Percentiles rank a stretch among this genome's conserved stretches.
Evolutionary conservation across 352 stramenopile genomes (phyloP).

Genomic region (Sclerospora graminicola): DNA sequence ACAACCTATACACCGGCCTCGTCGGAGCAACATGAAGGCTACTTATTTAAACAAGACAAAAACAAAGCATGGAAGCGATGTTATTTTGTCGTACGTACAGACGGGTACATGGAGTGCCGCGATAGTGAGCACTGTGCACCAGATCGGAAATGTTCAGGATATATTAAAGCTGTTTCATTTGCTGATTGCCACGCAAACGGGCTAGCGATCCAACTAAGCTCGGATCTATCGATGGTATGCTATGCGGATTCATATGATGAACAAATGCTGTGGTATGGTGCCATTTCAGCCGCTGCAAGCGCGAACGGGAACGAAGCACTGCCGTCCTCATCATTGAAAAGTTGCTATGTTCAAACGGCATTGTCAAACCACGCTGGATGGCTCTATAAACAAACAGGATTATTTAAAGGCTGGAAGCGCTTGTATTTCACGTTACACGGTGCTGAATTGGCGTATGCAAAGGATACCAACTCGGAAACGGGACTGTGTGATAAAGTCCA

Average conservation of each 20-base stretch:
- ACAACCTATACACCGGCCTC: conserved; percentile 62
- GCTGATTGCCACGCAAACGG: conserved; percentile 60
- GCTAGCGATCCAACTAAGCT: conserved; percentile 58
- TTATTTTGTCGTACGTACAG: conserved; percentile 55
- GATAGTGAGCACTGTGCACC: conserved; percentile 29
- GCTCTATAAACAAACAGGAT: conserved; percentile 61
- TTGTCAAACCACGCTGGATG: too few relatives aligned
- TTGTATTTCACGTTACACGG: conserved; percentile 77
- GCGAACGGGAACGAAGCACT: conserved; percentile 36
- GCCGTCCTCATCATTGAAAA: conserved; percentile 44
- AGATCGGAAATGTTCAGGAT: conserved; percentile 47
- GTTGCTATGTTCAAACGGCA: conserved; percentile 66
- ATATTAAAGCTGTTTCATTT: conserved; percentile 58
- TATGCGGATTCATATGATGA: conserved; percentile 77
- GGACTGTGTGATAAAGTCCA: conserved; percentile 47
- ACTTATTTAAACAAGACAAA: conserved; percentile 56
- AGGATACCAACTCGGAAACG: conserved; percentile 61
- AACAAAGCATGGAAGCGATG: conserved; percentile 40
- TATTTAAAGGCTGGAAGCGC: conserved; percentile 79
- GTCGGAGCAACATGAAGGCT: conserved; percentile 49
- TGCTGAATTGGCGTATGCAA: conserved; percentile 53
- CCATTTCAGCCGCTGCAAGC: conserved; percentile 47
- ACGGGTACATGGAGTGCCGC: conserved; percentile 65
- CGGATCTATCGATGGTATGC: conserved; percentile 51
- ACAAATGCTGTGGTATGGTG: conserved; percentile 74